Evolutionary conservation across 176 grass and related monocot species (phyloP).

Genomic region (Tillandsia leiboldiana): DNA sequence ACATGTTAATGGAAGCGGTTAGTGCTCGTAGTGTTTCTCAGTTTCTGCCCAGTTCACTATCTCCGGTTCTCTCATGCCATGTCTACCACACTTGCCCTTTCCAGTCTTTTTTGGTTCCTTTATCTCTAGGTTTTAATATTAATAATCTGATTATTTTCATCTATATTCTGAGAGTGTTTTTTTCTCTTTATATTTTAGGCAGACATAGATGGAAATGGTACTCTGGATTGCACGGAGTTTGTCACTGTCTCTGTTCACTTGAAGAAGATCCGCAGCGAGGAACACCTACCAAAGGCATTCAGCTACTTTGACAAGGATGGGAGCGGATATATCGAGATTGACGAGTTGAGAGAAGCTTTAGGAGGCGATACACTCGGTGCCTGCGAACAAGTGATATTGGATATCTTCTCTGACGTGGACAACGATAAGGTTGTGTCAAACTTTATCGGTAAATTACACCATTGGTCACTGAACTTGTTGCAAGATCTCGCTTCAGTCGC

Average conservation of each 20-base stretch:
- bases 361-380: slow-evolving; percentile 42
- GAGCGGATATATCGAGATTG: slow-evolving; percentile 68
- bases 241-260: slow-evolving; percentile 75
- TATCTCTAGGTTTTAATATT: too few relatives aligned
- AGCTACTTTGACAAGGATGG: slow-evolving; percentile 68
- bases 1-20: slow-evolving; percentile 86
- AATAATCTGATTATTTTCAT: too few relatives aligned
- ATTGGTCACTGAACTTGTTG: too few relatives aligned
- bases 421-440: slow-evolving; percentile 55
- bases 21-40: slow-evolving; percentile 15
- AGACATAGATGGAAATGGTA: slow-evolving; percentile 60
- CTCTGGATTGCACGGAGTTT: slow-evolving; percentile 86
- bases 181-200: slow-evolving; percentile 35
- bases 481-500: too few relatives aligned
- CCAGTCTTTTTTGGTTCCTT: too few relatives aligned
- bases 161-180: slow-evolving; percentile 6
- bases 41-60: not conserved
- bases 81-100: not conserved
- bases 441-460: too few relatives aligned
- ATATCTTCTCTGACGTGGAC: slow-evolving; percentile 76
- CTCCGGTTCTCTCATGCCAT: not conserved
- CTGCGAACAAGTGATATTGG: slow-evolving; percentile 57
- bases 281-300: slow-evolving; percentile 73
- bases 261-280: slow-evolving; percentile 77
- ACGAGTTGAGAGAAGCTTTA: slow-evolving; percentile 61